Percentiles rank a stretch among this genome's conserved stretches.
Conservation (phyloP, 108 stramenopile genomes). For the Chaetoceros tenuissimus region DNA sequence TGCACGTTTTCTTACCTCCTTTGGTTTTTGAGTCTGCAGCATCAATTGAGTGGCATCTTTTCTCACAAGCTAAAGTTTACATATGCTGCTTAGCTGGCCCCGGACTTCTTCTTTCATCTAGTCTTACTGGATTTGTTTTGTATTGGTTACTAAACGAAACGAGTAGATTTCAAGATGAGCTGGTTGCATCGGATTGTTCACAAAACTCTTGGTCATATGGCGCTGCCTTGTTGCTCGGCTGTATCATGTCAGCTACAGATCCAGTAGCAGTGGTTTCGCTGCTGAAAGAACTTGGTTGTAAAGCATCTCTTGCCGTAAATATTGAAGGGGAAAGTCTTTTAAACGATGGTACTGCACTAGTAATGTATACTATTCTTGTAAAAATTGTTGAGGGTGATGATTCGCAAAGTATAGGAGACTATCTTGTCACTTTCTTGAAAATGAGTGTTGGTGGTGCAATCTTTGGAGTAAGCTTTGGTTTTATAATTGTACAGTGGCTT, state of each 20-base stretch:
- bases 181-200: background rate
- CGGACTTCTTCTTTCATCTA: slow-evolving; percentile 7
- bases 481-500: slow-evolving; percentile 3
- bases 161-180: background rate
- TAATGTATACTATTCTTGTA: slow-evolving; percentile 15
- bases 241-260: slow-evolving; percentile 58
- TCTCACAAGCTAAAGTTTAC: slow-evolving; percentile 9
- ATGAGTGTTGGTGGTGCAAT: slow-evolving; percentile 12
- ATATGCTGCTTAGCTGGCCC: slow-evolving; percentile 14
- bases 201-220: slow-evolving; percentile 13
- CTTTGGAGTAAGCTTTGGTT: slow-evolving; percentile 8
- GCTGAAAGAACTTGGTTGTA: slow-evolving; percentile 22
- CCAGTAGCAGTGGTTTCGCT: slow-evolving; percentile 54
- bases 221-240: slow-evolving; percentile 37
- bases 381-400: slow-evolving; percentile 6
- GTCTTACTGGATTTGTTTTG: slow-evolving; percentile 2
- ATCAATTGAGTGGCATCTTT: slow-evolving; percentile 19
- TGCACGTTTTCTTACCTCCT: slow-evolving; percentile 53
- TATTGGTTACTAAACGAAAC: background rate
- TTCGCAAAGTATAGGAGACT: background rate
- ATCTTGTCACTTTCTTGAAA: slow-evolving; percentile 11
- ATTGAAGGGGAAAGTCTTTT: slow-evolving; percentile 19
- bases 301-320: slow-evolving; percentile 4
- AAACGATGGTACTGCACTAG: slow-evolving; percentile 31
- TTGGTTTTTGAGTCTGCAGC: slow-evolving; percentile 46